phyloP scores from a whole-genome alignment of 129 eudicot species.

The Flaveria sonorensis region DNA sequence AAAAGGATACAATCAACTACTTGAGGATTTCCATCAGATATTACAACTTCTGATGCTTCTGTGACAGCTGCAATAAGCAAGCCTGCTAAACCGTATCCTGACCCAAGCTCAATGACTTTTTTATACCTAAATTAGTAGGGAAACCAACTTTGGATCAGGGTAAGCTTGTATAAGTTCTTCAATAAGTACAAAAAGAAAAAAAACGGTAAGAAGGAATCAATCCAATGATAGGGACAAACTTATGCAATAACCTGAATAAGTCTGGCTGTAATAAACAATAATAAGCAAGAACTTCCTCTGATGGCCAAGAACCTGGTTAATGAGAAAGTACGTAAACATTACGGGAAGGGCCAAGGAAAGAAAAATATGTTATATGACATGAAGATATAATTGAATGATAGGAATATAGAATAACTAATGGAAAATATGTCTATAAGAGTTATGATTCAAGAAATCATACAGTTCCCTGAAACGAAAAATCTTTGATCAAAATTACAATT shows the following conservation, averaged over 20 bases:
- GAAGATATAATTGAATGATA: background rate
- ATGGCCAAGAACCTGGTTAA: constrained; percentile 93
- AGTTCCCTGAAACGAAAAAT: constrained; percentile 2
- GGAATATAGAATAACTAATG: background rate
- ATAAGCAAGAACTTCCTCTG: constrained; percentile 92
- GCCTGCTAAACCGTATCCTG: constrained; percentile 96
- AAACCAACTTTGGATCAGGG: constrained; percentile 5
- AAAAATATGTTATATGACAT: background rate
- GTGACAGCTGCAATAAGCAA: constrained; percentile 73
- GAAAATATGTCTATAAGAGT: background rate
- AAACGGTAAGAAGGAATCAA: background rate
- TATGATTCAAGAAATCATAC: background rate
- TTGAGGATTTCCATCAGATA: constrained; percentile 99
- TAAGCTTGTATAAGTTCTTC: constrained; percentile 3
- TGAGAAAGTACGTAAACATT: constrained; percentile 7
- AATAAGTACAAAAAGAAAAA: background rate
- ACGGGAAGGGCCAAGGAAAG: background rate
- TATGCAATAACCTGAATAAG: constrained; percentile 61
- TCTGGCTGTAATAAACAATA: constrained; percentile 71
- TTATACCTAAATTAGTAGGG: constrained; percentile 52
- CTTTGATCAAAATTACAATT: background rate
- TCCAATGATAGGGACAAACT: constrained; percentile 2
- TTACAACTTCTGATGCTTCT: constrained; percentile 84
- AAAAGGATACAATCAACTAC: constrained; percentile 99
- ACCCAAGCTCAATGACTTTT: constrained; percentile 88